These are phyloP conservation scores for Skeletonema tropicum DNA, from an alignment of 108 stramenopile genomes.

Conservation along the genomic window DNA sequence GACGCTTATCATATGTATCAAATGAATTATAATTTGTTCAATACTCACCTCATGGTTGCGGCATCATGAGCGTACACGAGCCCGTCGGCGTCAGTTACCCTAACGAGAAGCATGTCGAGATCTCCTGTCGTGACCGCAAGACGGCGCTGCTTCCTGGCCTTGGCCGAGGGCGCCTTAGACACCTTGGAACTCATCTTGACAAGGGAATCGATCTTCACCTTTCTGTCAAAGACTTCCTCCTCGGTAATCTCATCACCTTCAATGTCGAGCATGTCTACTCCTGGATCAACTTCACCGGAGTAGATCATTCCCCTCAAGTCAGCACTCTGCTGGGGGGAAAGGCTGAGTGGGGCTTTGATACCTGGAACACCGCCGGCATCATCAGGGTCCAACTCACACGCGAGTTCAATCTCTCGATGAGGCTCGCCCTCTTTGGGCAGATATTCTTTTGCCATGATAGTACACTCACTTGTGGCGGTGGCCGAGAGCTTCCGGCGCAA, in stretches of 20 bases:
- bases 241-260: not conserved
- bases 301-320: not conserved
- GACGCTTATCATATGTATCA: not conserved
- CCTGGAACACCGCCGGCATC: not conserved
- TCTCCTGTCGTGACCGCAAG: not conserved
- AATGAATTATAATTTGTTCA: not conserved
- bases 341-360: not conserved
- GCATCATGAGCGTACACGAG: not conserved
- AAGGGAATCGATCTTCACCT: not conserved
- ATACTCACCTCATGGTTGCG: not conserved
- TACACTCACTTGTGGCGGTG: not conserved
- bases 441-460: not conserved
- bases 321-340: not conserved
- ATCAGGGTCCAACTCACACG: not conserved
- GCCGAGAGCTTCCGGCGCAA: not conserved
- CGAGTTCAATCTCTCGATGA: not conserved
- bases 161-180: not conserved
- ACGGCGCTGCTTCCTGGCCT: not conserved
- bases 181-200: no score
- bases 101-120: not conserved
- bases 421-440: not conserved
- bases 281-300: not conserved
- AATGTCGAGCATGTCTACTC: not conserved
- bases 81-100: not conserved
- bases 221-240: not conserved